Percentiles rank a stretch among this genome's conserved stretches.
These are phyloP conservation scores for Musa schizocarpa DNA, from an alignment of 176 grass and related monocot species.

Conservation along the genomic window DNA sequence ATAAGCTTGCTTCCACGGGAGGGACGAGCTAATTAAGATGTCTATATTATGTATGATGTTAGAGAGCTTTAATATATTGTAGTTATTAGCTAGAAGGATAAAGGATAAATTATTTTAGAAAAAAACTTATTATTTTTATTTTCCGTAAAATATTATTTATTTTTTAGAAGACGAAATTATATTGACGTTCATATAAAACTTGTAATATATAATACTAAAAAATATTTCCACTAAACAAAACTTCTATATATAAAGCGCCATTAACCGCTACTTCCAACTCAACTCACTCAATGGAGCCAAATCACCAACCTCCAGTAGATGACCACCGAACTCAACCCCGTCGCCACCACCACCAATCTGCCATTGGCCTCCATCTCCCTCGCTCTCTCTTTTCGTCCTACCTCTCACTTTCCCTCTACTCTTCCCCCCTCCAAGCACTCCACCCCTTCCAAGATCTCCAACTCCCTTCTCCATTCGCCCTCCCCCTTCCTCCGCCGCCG, in stretches of 20 bases:
- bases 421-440: constrained; percentile 15
- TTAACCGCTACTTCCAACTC: not conserved
- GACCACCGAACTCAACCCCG: constrained; percentile 17
- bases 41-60: too few relatives aligned
- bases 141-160: too few relatives aligned
- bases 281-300: constrained; percentile 22
- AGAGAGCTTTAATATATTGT: too few relatives aligned
- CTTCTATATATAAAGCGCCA: too few relatives aligned
- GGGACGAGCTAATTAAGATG: not conserved
- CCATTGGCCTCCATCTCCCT: constrained; percentile 11
- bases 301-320: constrained; percentile 4
- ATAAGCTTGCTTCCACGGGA: constrained; percentile 22
- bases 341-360: constrained; percentile 21
- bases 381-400: constrained; percentile 44
- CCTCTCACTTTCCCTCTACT: constrained; percentile 36
- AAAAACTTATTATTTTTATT: not conserved
- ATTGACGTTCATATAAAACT: too few relatives aligned
- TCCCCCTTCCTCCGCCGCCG: constrained; percentile 30
- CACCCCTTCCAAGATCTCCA: not conserved
- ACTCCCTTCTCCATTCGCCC: constrained; percentile 5
- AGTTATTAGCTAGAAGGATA: too few relatives aligned
- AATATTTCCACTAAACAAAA: too few relatives aligned
- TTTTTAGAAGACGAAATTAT: too few relatives aligned
- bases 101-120: not conserved
- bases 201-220: too few relatives aligned